Base-by-base conservation (phyloP, 352 stramenopile species). In the Elongisporangium anandrum region DNA sequence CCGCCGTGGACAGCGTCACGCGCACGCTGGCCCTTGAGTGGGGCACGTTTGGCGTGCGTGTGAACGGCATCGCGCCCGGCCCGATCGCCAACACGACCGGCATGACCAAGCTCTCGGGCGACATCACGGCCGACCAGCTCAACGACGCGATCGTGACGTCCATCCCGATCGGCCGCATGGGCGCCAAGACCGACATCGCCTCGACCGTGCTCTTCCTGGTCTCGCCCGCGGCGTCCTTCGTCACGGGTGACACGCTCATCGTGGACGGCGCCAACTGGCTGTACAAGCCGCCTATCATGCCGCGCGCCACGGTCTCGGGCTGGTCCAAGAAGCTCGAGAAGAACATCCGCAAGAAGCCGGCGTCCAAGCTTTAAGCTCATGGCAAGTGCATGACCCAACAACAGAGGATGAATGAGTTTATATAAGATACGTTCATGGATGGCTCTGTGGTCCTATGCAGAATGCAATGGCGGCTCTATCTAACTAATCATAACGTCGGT, bases 11-110 rank as follows among this genome's bases (percentile, higher is more conserved):
- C 85, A 97, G 82, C 48, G 77, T 99, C 45, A 99, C 96, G 22
- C 83, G 94, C 57, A 94, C 82, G 54, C 78, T 99, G 13, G 95
- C 94, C 47, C 73, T 99, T n/a, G 96, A 99, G 79, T 99, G 96
- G 96, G 96, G 96, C 1, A 67, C 77, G n/a, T 90, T 97, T 69
- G 78, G 84, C 34, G 97, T 99, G 56, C 73, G 96, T 47, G 94
- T 99, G 0, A 96, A 92, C 38, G 93, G 92, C 13, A 92, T 99
- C 29, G 96, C 96, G n/a, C 96, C 96, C 6, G 96, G 96, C 2
- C 93, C 95, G 15, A 98, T 99, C 67, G 93, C 81, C 2, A 80
- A 98, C 68, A 99, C 95, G 10, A 95, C 91, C 4, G 96, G 96
- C 41, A 98, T 90, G 26, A 86, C 84, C 12, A 98, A 98, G 77